Percentiles rank a stretch among this genome's conserved stretches.
Conservation (phyloP, 495 filamentous ascomycete species). For the Xylaria sp. region DNA sequence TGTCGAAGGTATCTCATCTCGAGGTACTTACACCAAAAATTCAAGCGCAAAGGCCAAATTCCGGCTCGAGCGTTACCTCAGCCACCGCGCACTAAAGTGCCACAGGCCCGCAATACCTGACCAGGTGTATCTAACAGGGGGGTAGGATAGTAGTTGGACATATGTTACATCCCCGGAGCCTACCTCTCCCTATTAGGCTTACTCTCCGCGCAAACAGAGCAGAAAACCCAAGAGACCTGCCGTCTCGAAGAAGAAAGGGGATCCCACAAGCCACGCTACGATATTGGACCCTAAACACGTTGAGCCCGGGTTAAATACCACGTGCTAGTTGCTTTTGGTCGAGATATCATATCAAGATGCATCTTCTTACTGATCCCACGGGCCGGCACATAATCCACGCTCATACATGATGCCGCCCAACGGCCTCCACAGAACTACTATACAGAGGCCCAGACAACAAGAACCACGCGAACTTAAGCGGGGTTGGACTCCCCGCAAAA, state of each 20-base stretch:
- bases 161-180: not conserved
- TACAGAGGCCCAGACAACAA: not conserved
- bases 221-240: not conserved
- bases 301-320: not conserved
- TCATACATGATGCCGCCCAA: not conserved
- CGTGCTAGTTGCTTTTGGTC: not conserved
- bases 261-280: constrained; percentile 17
- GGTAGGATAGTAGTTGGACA: constrained; percentile 13
- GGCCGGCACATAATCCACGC: not conserved
- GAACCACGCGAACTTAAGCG: not conserved
- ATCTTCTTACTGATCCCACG: constrained; percentile 3
- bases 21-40: no score
- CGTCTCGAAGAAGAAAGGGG: not conserved
- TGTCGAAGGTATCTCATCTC: no score
- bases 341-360: not conserved
- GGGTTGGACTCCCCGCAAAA: not conserved
- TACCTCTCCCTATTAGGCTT: not conserved
- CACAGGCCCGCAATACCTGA: no score
- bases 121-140: no score
- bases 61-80: no score
- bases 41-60: no score
- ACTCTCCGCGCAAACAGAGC: not conserved
- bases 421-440: not conserved
- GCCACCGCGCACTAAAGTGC: no score
- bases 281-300: constrained; percentile 15